These are phyloP conservation scores for Dinochytrium kinnereticum DNA, from an alignment of 371 early-diverging fungal species.

Conservation along the genomic window DNA sequence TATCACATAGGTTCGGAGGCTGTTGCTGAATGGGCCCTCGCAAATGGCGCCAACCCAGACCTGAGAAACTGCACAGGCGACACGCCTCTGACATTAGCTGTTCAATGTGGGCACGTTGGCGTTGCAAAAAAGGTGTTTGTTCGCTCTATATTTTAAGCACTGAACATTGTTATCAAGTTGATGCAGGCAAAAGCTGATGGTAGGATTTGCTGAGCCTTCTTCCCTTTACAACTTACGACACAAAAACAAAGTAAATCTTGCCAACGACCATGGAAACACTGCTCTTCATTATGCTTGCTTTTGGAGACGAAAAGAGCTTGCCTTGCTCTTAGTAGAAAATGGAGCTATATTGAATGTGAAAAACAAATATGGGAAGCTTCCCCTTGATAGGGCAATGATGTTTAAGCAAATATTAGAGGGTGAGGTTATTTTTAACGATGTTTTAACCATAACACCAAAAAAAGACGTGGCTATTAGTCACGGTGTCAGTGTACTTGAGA, in stretches of 20 bases:
- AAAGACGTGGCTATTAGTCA: conserved; percentile 14
- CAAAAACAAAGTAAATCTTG: conserved; percentile 50
- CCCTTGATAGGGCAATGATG: conserved; percentile 32
- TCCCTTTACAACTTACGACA: too few relatives aligned
- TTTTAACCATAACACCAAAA: too few relatives aligned
- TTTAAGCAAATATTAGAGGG: conserved; percentile 27
- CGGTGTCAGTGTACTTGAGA: conserved; percentile 10
- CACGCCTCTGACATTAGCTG: conserved; percentile 51
- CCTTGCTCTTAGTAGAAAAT: conserved; percentile 25
- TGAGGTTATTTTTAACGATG: conserved; percentile 24
- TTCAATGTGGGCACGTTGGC: conserved; percentile 22
- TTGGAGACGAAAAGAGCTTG: conserved; percentile 41
- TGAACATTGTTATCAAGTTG: too few relatives aligned
- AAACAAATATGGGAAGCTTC: conserved; percentile 46
- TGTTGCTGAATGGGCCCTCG: conserved; percentile 40
- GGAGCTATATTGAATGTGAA: conserved; percentile 27
- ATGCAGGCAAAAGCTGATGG: not conserved
- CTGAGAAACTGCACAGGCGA: conserved; percentile 48
- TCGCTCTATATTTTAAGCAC: too few relatives aligned
- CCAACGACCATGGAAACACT: conserved; percentile 57
- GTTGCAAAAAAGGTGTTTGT: conserved; percentile 37
- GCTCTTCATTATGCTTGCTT: conserved; percentile 55
- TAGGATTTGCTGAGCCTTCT: not conserved
- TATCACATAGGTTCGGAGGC: conserved; percentile 16
- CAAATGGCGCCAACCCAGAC: conserved; percentile 34